Base-by-base conservation (phyloP, 768 basidiomycete genomes). In the Coprinopsis strossmayeri region DNA sequence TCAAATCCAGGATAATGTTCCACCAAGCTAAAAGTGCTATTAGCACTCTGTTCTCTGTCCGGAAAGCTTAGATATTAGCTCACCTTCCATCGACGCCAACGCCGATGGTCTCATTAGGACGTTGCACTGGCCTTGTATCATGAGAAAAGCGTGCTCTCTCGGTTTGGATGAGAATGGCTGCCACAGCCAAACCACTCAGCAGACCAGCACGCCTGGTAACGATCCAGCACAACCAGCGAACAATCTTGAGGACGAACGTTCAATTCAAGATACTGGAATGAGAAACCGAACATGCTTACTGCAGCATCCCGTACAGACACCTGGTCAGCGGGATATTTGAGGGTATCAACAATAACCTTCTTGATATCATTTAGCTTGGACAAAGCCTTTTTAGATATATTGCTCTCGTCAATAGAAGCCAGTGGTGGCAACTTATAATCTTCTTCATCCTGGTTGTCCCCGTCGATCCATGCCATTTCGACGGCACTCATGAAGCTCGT, bases 1-100 rank as follows among this genome's bases (percentile, higher is more conserved):
- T 91, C 79, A 63, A 92, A 99, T 58, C 79, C 73, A 1, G 96
- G 96, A 64, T 98, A 94, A 61, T 91, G 86, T 62, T 97, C 88
- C 55, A 91, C 82, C 62, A 99, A 70, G 64, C 92, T 93, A 54
- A 11, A 18, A 11, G 17, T 25, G 40, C 9, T 10, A 37, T 30
- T 27, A 44, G 49, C 17, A 34, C 38, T 24, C 25, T 50, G 21
- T 51, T 48, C 38, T 34, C 34, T 9, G 12, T 5, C n/a, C 38
- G 45, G 15, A 18, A 49, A 41, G 30, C 24, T 34, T n/a, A 37
- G 28, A 30, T 58, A 71, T 24, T 17, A 47, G 5, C 35, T 5
- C 17, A 89, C 91, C 87, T 91, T 61, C 96, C 96, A 59, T 99
- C 96, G 9, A 98, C 82, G 40, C 96, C 96, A 23, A 99, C 81